Evolutionary conservation across 1,139 yeast genomes (phyloP), one percentile per base, ranked within the genome.

Genomic region (Blastobotrys proliferans): DNA sequence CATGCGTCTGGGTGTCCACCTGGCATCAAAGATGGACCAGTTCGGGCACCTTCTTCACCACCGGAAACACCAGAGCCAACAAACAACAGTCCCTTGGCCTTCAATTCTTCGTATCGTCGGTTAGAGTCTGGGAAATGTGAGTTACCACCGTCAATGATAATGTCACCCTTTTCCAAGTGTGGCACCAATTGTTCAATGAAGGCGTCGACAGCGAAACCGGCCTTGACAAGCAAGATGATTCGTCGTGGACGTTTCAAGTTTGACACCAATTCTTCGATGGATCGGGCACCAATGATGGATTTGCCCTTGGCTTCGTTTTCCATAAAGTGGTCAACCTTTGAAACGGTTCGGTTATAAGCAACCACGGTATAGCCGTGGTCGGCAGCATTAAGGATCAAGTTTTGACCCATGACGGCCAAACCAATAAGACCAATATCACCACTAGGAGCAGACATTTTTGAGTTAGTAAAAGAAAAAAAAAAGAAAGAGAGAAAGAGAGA

Each of bases 21-120:
- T 58, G 98, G 98, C 98, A 92, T 92, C 72, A 92, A 79, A 53
- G 97, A 90, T 52, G 98, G 98, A 66, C 98, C 98, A 70, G 85
- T 79, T 75, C 98, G 87, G 61, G 98, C 98, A 79, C 98, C 98
- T 70, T 92, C 98, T 74, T 92, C 98, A 76, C 98, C 98, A 73
- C 98, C 98, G 60, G 97, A 92, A 54, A 92, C 98, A 83, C 98
- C 98, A 52, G 96, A 87, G 62, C 98, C 98, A 54, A 92, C 98
- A 61, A 88, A 92, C 56, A 81, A 74, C 64, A 90, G 81, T 40
- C 95, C 97, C 77, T 90, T 81, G 51, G 70, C 72, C 70, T 85
- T 81, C 68, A 92, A 80, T 63, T 87, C 95, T 46, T 77, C 94
- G 76, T 72, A 87, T 73, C 98, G 87, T 74, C 98, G 88, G 83